These are phyloP conservation scores for Colletotrichum coccodes DNA, from an alignment of 2,329 filamentous ascomycete genomes.

Conservation along the genomic window DNA sequence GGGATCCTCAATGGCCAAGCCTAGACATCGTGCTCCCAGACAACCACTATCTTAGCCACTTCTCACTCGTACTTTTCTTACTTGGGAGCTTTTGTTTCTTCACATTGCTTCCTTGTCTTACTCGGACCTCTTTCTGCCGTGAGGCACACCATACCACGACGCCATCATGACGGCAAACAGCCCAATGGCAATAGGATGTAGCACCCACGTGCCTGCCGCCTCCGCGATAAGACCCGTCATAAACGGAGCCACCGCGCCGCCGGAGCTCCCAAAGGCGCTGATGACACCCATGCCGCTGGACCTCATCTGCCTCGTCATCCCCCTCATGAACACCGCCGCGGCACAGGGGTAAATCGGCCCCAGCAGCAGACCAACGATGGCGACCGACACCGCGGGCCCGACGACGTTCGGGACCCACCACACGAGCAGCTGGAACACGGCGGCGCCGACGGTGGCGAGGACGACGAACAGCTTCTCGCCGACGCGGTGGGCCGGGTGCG, in stretches of 20 bases:
- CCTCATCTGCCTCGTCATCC: constrained; percentile 68
- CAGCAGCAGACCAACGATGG: constrained; percentile 78
- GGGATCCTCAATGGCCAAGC: no score
- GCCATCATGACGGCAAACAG: constrained; percentile 72
- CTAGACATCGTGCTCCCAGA: no score
- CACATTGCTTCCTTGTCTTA: constrained; percentile 44
- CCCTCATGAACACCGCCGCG: constrained; percentile 69
- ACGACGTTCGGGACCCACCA: constrained; percentile 84
- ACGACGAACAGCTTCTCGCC: constrained; percentile 79
- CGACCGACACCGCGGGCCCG: constrained; percentile 73
- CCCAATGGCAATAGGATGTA: constrained; percentile 74
- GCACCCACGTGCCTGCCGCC: constrained; percentile 69
- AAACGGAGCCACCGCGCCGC: constrained; percentile 75
- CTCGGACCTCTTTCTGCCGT: constrained; percentile 67
- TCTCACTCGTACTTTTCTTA: neutral
- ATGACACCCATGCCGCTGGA: constrained; percentile 75
- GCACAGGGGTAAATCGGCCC: constrained; percentile 85
- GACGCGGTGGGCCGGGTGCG: constrained; percentile 71
- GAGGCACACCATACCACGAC: constrained; percentile 72
- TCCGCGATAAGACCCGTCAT: constrained; percentile 72
- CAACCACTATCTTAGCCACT: neutral
- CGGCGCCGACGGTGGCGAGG: constrained; percentile 67
- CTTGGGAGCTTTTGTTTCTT: neutral
- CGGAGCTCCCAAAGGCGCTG: constrained; percentile 74
- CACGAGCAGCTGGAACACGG: constrained; percentile 78